These are phyloP conservation scores for Yamadazyma philogaea DNA, from an alignment of 805 yeast species.

Conservation along the genomic window DNA sequence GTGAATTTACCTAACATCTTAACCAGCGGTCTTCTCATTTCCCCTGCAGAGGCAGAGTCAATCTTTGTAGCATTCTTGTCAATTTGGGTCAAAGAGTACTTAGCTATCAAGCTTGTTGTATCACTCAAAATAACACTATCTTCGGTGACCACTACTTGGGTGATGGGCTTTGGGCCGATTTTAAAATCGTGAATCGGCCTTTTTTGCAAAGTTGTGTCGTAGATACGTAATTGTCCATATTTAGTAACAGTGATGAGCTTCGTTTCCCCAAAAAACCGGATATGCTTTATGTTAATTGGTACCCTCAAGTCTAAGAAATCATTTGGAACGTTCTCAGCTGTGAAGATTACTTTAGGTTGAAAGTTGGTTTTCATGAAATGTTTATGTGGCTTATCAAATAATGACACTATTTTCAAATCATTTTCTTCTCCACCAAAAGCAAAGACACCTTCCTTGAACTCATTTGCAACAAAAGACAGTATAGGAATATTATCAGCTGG, in stretches of 20 bases:
- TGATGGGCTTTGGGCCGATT: conserved; percentile 53
- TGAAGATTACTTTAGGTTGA: conserved; percentile 45
- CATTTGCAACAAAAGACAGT: conserved; percentile 47
- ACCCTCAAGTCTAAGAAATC: conserved; percentile 75
- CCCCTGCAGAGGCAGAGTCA: conserved; percentile 44
- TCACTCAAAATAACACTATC: conserved; percentile 64
- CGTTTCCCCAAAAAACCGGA: conserved; percentile 42
- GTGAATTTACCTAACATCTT: conserved; percentile 61
- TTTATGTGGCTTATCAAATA: conserved; percentile 26
- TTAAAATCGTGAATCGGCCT: conserved; percentile 62
- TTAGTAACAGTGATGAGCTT: conserved; percentile 64
- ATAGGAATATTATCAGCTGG: conserved; percentile 38
- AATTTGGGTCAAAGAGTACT: conserved; percentile 39
- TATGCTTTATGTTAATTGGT: conserved; percentile 72
- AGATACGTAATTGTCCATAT: conserved; percentile 72
- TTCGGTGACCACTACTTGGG: conserved; percentile 38
- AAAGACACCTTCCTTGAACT: conserved; percentile 48
- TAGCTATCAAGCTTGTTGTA: conserved; percentile 61
- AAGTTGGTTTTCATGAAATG: conserved; percentile 20
- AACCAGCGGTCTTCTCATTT: conserved; percentile 46
- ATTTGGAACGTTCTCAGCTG: conserved; percentile 80
- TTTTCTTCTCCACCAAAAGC: conserved; percentile 88
- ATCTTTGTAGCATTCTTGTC: conserved; percentile 35
- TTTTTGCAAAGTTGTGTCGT: conserved; percentile 64
- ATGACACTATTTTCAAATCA: conserved; percentile 52